phyloP scores from a whole-genome alignment of 805 yeast species.

The Wickerhamiella australiensis region DNA sequence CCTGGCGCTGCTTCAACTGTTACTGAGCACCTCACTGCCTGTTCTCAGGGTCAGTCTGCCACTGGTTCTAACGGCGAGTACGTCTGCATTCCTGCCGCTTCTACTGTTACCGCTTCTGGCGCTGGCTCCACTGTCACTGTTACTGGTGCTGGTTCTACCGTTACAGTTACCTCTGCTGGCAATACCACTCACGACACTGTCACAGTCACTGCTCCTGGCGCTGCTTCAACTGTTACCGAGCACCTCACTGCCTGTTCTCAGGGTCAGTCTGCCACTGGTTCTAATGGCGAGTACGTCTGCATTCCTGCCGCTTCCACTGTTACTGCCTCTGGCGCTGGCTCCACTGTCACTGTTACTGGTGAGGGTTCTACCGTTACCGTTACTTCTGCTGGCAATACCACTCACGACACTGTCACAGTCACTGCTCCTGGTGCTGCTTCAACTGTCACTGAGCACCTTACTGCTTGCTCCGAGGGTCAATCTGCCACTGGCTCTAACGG shows the following conservation, averaged over 20 bases:
- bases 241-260: conserved; percentile 7
- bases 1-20: conserved; percentile 17
- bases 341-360: conserved; percentile 17
- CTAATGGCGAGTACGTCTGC: conserved; percentile 14
- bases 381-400: conserved; percentile 19
- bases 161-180: conserved; percentile 14
- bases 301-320: conserved; percentile 15
- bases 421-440: conserved; percentile 17
- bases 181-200: too few relatives aligned
- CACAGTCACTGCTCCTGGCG: conserved; percentile 12
- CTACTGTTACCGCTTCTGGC: conserved; percentile 17
- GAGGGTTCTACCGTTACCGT: conserved; percentile 16
- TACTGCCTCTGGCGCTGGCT: too few relatives aligned
- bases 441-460: conserved; percentile 13
- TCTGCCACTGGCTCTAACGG: neutral
- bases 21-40: conserved; percentile 9
- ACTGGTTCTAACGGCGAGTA: neutral
- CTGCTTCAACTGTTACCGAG: conserved; percentile 13
- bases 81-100: conserved; percentile 13
- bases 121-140: conserved; percentile 12
- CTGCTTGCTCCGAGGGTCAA: neutral
- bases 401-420: too few relatives aligned
- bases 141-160: conserved; percentile 15
- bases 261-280: conserved; percentile 11
- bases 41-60: neutral